Evolutionary conservation across 345 rosid genomes (phyloP), one percentile per base, ranked within the genome.

Genomic region (Euphorbia pulcherrima): DNA sequence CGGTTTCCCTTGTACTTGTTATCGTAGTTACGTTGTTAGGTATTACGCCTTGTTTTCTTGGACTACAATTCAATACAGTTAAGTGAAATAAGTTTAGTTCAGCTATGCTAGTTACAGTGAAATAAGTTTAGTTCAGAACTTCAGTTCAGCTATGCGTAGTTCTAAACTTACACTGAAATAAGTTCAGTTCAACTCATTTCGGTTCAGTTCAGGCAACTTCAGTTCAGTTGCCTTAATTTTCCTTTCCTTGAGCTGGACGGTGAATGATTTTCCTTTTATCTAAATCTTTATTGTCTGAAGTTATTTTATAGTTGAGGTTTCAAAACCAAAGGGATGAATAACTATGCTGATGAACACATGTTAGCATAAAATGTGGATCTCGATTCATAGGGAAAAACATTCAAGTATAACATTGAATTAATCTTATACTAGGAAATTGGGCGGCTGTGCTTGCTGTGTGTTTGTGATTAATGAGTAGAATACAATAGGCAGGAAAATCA

Each of bases 241-340:
- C 27, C 51, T 64, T 63, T 67, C 18, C 62, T 50, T 66, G 16
- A 37, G 48, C 13, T 27, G 56, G 20, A 57, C 47, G 58, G 47
- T 71, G 57, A 18, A 54, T 51, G 54, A 41, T 41, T 57, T 71
- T 35, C 23, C 54, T 74, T 68, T 52, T 60, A 30, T 64, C 14
- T 16, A 17, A 35, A 52, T 65, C 62, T 75, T 55, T 61, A 40
- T 60, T 7, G 8, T 30, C n/a, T 33, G 28, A 6, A 30, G 12
- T 8, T 11, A 59, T 39, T 61, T 8, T 48, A 16, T n/a, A 11
- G 18, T 63, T 14, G 46, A 29, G 63, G 13, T 58, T 27, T 17
- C 41, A 71, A 59, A 59, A 73, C 55, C 54, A 54, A 70, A 48
- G 69, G 68, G 50, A 64, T 58, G 64, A 20, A 23, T 1, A 14